Evolutionary conservation across 2,329 filamentous ascomycete species (phyloP).

Genomic region (Colletotrichum eremochloae): DNA sequence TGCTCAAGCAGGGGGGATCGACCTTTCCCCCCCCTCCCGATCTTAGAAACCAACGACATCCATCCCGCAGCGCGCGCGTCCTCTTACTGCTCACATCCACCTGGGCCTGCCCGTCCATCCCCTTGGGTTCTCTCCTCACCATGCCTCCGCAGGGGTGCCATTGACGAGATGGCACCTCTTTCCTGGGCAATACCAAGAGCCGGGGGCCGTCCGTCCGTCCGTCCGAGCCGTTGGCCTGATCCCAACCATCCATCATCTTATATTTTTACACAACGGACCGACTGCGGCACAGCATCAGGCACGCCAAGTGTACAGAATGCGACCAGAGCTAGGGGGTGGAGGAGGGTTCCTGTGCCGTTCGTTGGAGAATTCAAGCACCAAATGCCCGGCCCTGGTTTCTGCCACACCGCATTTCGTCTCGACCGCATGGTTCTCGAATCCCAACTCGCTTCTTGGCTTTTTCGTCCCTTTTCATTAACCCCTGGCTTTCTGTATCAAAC

Average conservation of each 20-base stretch:
- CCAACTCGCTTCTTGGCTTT: background rate
- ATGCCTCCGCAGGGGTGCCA: constrained; percentile 29
- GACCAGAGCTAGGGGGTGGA: background rate
- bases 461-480: background rate
- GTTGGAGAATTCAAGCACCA: constrained; percentile 26
- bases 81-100: background rate
- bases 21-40: background rate
- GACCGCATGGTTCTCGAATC: constrained; percentile 14
- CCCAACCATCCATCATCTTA: background rate
- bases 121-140: constrained; percentile 8
- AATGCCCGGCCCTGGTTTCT: constrained; percentile 19
- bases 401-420: constrained; percentile 38
- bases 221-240: background rate
- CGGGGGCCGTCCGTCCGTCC: too few species aligned
- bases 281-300: constrained; percentile 1
- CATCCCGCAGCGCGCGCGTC: background rate
- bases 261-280: background rate
- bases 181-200: constrained; percentile 15
- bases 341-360: constrained; percentile 8
- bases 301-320: constrained; percentile 2
- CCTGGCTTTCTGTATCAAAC: background rate
- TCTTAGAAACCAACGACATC: constrained; percentile 12
- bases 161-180: background rate
- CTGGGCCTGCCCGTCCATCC: background rate
- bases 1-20: background rate